Percentiles rank a stretch among this genome's conserved stretches.
Evolutionary conservation across 1,139 yeast species (phyloP).

Genomic region (Debaryomycetaceae sp.): DNA sequence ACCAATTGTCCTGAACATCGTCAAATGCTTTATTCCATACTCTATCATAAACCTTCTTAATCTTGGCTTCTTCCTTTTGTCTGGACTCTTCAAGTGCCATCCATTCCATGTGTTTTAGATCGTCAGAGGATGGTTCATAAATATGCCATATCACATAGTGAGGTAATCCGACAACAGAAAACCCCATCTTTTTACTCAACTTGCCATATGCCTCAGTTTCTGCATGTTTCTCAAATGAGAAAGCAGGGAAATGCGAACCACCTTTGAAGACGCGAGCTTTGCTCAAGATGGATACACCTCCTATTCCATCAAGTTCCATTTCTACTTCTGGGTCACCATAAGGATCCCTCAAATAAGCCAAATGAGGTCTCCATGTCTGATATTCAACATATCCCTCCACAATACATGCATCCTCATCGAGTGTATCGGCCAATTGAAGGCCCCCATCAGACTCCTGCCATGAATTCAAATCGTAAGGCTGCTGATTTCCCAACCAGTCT

Average conservation of each 20-base stretch:
- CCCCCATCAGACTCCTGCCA: constrained; percentile 92
- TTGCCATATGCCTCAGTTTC: constrained; percentile 94
- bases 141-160: constrained; percentile 93
- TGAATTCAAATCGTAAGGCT: constrained; percentile 85
- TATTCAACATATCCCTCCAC: constrained; percentile 92
- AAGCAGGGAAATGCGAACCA: constrained; percentile 88
- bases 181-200: constrained; percentile 77
- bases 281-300: constrained; percentile 82
- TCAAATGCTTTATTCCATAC: constrained; percentile 77
- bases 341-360: constrained; percentile 83
- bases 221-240: constrained; percentile 86
- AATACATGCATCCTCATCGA: constrained; percentile 84
- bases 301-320: constrained; percentile 87
- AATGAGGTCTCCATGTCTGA: constrained; percentile 90
- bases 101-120: constrained; percentile 92
- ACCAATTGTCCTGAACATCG: constrained; percentile 70
- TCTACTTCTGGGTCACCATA: constrained; percentile 83
- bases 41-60: constrained; percentile 66
- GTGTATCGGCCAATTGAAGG: constrained; percentile 66
- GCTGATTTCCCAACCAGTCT: constrained; percentile 85
- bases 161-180: constrained; percentile 77
- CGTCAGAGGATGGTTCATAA: constrained; percentile 84
- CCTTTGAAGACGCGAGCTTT: constrained; percentile 76
- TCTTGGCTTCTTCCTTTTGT: constrained; percentile 61
- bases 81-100: constrained; percentile 90